These are phyloP conservation scores for Herpotrichia juniperi DNA, from an alignment of 2,329 filamentous ascomycete species.

Conservation along the genomic window DNA sequence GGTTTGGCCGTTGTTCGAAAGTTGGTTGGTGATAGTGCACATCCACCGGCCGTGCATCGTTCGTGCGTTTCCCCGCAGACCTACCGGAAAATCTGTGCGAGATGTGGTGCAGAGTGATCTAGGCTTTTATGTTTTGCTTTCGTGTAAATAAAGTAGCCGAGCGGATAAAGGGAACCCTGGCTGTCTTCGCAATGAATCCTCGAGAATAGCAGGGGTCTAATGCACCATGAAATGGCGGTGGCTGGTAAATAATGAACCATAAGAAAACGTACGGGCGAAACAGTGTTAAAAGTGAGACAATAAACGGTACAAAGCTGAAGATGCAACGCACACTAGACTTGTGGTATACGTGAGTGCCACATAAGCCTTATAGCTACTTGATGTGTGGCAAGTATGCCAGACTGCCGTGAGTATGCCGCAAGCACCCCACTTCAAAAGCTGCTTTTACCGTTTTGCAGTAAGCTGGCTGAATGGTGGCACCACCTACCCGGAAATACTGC, in stretches of 20 bases:
- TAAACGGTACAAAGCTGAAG: background rate
- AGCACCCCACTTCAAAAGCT: background rate
- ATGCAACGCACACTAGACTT: background rate
- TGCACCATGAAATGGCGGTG: background rate
- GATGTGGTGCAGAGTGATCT: slow-evolving; percentile 10
- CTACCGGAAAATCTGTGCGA: background rate
- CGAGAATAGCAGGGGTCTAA: background rate
- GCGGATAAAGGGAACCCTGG: slow-evolving; percentile 15
- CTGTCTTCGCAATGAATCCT: slow-evolving; percentile 2
- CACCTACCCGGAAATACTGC: background rate
- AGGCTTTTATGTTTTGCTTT: slow-evolving; percentile 13
- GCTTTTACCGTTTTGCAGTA: background rate
- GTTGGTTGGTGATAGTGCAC: background rate
- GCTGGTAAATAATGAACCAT: background rate
- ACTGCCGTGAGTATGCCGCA: background rate
- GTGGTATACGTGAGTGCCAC: background rate
- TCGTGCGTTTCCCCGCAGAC: slow-evolving; percentile 17
- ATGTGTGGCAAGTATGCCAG: background rate
- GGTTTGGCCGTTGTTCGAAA: too few species aligned
- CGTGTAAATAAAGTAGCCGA: slow-evolving; percentile 6
- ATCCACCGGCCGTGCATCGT: slow-evolving; percentile 6
- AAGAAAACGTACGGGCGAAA: background rate
- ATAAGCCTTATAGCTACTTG: background rate
- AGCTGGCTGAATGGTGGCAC: background rate
- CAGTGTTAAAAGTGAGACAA: background rate